Evolutionary conservation across 2,329 filamentous ascomycete species (phyloP).

Genomic region (Diaporthe ilicicola): DNA sequence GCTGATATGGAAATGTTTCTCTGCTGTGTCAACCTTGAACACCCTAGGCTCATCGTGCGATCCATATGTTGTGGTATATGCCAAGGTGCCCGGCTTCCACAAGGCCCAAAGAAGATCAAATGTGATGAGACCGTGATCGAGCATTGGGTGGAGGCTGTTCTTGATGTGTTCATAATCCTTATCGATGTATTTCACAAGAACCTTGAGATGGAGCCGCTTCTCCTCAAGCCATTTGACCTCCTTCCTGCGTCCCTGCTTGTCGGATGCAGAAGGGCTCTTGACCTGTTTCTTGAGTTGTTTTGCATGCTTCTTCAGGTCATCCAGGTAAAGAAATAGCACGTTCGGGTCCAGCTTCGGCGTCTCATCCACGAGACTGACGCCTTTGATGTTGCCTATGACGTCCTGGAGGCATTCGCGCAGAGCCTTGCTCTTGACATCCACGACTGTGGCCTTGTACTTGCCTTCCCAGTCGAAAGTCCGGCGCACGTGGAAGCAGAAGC

Average conservation of each 20-base stretch:
- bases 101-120: slow-evolving; percentile 90
- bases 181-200: slow-evolving; percentile 52
- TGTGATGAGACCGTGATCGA: slow-evolving; percentile 84
- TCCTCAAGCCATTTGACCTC: slow-evolving; percentile 63
- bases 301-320: slow-evolving; percentile 73
- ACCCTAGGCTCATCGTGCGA: slow-evolving; percentile 79
- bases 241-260: slow-evolving; percentile 68
- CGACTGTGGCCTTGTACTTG: slow-evolving; percentile 74
- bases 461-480: slow-evolving; percentile 86
- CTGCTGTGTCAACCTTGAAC: slow-evolving; percentile 82
- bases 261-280: slow-evolving; percentile 55
- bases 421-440: slow-evolving; percentile 87
- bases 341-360: slow-evolving; percentile 78
- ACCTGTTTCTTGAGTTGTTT: slow-evolving; percentile 67
- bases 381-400: slow-evolving; percentile 79
- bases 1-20: slow-evolving; percentile 74
- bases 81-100: slow-evolving; percentile 86
- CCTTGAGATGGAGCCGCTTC: slow-evolving; percentile 72
- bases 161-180: slow-evolving; percentile 82
- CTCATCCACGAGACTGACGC: slow-evolving; percentile 82
- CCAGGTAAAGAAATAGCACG: slow-evolving; percentile 76
- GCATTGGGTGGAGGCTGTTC: slow-evolving; percentile 79
- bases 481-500: slow-evolving; percentile 84
- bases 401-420: slow-evolving; percentile 76
- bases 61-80: slow-evolving; percentile 80